Percentiles rank a stretch among this genome's conserved stretches.
These are phyloP conservation scores for Zygosaccharomyces sapae DNA, from an alignment of 1,139 yeast genomes.

Conservation along the genomic window DNA sequence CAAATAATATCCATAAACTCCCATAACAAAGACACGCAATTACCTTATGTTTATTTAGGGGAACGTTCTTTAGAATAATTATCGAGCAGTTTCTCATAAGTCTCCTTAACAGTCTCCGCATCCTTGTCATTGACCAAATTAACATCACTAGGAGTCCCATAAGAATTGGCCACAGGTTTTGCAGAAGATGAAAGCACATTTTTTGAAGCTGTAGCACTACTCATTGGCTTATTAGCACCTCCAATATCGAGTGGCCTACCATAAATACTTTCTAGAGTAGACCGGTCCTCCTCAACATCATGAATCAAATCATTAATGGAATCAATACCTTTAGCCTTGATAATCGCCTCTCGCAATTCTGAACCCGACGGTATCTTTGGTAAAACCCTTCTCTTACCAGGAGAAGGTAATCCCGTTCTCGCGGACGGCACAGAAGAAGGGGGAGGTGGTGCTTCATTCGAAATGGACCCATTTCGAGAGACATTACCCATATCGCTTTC, in stretches of 20 bases:
- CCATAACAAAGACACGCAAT: background rate
- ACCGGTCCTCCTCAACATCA: constrained; percentile 52
- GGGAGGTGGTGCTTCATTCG: constrained; percentile 11
- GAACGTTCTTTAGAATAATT: constrained; percentile 52
- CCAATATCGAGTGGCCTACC: constrained; percentile 24
- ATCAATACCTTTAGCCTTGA: constrained; percentile 72
- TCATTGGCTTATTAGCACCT: constrained; percentile 8
- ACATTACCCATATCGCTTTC: constrained; percentile 21
- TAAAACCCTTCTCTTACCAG: constrained; percentile 15
- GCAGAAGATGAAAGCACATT: background rate
- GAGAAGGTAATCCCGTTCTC: constrained; percentile 12
- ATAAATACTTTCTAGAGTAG: constrained; percentile 55
- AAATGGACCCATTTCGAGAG: constrained; percentile 6
- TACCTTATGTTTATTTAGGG: constrained; percentile 23
- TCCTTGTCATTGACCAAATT: constrained; percentile 31
- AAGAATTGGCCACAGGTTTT: constrained; percentile 1
- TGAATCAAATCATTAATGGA: constrained; percentile 67
- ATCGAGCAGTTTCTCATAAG: constrained; percentile 64
- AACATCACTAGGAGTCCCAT: background rate
- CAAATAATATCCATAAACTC: background rate
- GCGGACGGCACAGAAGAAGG: too few species aligned
- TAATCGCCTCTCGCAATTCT: constrained; percentile 70
- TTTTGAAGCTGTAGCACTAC: constrained; percentile 1
- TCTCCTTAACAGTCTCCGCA: constrained; percentile 50
- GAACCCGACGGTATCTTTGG: constrained; percentile 64